These are phyloP conservation scores for Trichosanthes cucumerina DNA, from an alignment of 306 rosid genomes.

Conservation along the genomic window DNA sequence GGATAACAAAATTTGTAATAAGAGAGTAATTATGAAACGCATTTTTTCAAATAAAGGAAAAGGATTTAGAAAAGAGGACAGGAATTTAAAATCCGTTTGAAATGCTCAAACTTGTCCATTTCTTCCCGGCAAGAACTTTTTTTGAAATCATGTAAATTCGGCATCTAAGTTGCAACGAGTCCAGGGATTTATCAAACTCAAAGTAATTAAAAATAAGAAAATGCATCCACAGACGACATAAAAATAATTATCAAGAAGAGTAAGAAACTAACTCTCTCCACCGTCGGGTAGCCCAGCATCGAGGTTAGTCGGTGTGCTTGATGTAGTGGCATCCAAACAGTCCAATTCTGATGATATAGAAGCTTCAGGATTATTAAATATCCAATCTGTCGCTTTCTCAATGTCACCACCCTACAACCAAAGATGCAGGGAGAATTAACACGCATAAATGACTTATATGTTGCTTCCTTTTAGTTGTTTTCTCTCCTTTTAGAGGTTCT, in stretches of 20 bases:
- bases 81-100: background rate
- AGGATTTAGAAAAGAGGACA: background rate
- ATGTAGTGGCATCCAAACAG: constrained; percentile 51
- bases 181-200: background rate
- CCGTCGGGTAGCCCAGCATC: constrained; percentile 66
- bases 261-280: constrained; percentile 78
- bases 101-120: background rate
- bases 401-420: constrained; percentile 66
- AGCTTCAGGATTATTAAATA: constrained; percentile 74
- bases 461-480: background rate
- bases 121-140: background rate
- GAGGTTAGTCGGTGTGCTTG: constrained; percentile 26
- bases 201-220: background rate
- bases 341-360: constrained; percentile 37
- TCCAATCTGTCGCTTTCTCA: constrained; percentile 99
- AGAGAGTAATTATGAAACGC: no score
- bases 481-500: background rate
- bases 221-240: background rate
- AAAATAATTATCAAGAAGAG: background rate
- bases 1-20: no score
- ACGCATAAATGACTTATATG: background rate
- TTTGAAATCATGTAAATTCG: background rate
- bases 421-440: background rate
- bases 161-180: background rate
- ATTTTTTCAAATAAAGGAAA: background rate